phyloP scores from a whole-genome alignment of 140 eudicot genomes.

The Ambrosia hybrid region DNA sequence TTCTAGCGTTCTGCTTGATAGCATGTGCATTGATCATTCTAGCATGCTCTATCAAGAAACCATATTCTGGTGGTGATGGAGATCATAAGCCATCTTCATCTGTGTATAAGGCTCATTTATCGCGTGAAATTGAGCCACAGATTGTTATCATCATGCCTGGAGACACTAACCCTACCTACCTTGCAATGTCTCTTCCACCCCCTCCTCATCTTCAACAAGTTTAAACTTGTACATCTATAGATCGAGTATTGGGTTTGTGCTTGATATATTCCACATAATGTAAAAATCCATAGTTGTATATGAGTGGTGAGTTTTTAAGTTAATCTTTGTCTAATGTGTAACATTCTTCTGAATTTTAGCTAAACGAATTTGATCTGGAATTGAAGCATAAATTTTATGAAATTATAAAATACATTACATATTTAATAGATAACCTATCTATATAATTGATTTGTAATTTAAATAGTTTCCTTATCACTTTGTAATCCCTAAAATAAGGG shows the following conservation, averaged over 20 bases:
- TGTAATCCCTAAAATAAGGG: too few relatives aligned
- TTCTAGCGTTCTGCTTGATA: constrained; percentile 42
- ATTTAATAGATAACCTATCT: too few relatives aligned
- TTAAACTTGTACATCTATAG: not conserved
- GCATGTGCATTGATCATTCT: constrained; percentile 49
- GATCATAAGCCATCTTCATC: constrained; percentile 27
- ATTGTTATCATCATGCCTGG: constrained; percentile 73
- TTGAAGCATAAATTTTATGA: too few relatives aligned
- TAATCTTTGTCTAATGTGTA: too few relatives aligned
- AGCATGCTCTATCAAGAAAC: constrained; percentile 42
- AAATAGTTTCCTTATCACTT: too few relatives aligned
- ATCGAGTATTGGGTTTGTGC: not conserved
- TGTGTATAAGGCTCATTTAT: not conserved
- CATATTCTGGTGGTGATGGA: constrained; percentile 18
- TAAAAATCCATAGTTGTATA: too few relatives aligned
- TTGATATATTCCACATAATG: too few relatives aligned
- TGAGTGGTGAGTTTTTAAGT: too few relatives aligned
- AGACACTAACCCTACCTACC: constrained; percentile 54
- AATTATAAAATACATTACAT: too few relatives aligned
- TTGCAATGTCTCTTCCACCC: constrained; percentile 41
- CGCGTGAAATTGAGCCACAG: constrained; percentile 33
- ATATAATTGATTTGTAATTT: too few relatives aligned
- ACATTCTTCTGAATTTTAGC: too few relatives aligned
- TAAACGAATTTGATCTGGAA: too few relatives aligned
- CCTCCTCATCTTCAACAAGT: not conserved